Conservation (phyloP, 2,329 filamentous ascomycete genomes). For the Calycina herbarum region DNA sequence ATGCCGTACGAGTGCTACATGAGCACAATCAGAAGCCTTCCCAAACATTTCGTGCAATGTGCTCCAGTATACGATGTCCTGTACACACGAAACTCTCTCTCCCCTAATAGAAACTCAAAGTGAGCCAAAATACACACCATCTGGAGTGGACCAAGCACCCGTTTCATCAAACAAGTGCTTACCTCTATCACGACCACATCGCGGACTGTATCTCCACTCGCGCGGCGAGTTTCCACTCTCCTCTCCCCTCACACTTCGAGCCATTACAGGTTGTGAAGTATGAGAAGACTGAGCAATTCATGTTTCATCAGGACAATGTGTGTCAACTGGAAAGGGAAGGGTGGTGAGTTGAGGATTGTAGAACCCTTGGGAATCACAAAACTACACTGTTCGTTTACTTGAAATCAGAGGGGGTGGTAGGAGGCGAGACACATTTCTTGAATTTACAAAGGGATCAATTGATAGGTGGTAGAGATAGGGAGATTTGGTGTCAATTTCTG, state of each 20-base stretch:
- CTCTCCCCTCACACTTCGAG: background rate
- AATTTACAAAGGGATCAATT: background rate
- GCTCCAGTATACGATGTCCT: too few species aligned
- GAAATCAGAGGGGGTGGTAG: background rate
- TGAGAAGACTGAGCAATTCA: background rate
- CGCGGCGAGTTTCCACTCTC: background rate
- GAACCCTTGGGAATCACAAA: background rate
- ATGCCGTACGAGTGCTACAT: too few species aligned
- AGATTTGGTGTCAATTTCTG: background rate
- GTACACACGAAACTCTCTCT: too few species aligned
- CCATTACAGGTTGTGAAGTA: conserved; percentile 5
- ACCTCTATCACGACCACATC: background rate
- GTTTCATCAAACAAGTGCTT: background rate
- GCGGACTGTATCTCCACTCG: background rate
- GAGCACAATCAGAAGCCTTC: too few species aligned
- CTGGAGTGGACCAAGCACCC: background rate
- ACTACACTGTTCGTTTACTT: conserved; percentile 4
- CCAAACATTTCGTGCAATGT: too few species aligned
- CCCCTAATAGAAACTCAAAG: too few species aligned
- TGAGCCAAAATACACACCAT: background rate
- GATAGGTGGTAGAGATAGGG: background rate
- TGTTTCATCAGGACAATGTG: background rate
- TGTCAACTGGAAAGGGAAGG: too few species aligned
- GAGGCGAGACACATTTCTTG: background rate
- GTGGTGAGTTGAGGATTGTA: too few species aligned